These are phyloP conservation scores for Ophiobolus disseminans DNA, from an alignment of 2,329 filamentous ascomycete species.

Conservation along the genomic window DNA sequence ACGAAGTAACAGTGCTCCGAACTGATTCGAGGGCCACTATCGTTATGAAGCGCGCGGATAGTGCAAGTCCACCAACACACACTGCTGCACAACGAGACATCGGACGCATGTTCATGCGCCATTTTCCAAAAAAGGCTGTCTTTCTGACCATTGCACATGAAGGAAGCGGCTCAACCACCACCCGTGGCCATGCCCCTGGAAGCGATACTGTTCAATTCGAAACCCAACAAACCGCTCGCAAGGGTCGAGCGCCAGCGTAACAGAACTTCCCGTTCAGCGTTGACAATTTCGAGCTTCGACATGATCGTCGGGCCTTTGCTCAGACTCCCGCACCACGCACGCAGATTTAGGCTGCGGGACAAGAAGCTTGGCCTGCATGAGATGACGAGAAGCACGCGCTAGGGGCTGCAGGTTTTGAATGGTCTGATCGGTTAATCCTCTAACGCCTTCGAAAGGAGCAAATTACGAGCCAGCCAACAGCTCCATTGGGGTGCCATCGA, in stretches of 20 bases:
- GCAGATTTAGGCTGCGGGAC: constrained; percentile 45
- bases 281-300: constrained; percentile 34
- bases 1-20: neutral
- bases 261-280: constrained; percentile 25
- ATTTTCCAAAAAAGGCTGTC: constrained; percentile 8
- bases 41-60: neutral
- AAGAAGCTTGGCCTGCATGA: constrained; percentile 43
- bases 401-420: constrained; percentile 37
- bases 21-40: neutral
- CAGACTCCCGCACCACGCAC: constrained; percentile 46
- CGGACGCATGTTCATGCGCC: neutral
- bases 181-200: constrained; percentile 19
- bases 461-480: constrained; percentile 30
- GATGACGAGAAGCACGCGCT: constrained; percentile 36
- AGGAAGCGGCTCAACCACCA: constrained; percentile 14
- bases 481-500: constrained; percentile 28
- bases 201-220: constrained; percentile 20
- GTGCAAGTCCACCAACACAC: neutral
- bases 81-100: neutral
- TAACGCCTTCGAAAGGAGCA: constrained; percentile 43
- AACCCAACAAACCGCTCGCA: constrained; percentile 15
- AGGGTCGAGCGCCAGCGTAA: constrained; percentile 30
- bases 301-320: constrained; percentile 40
- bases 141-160: constrained; percentile 11
- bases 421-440: constrained; percentile 25